These are phyloP conservation scores for Paramecium sonneborni DNA, from an alignment of 73 alveolate species.

Conservation along the genomic window DNA sequence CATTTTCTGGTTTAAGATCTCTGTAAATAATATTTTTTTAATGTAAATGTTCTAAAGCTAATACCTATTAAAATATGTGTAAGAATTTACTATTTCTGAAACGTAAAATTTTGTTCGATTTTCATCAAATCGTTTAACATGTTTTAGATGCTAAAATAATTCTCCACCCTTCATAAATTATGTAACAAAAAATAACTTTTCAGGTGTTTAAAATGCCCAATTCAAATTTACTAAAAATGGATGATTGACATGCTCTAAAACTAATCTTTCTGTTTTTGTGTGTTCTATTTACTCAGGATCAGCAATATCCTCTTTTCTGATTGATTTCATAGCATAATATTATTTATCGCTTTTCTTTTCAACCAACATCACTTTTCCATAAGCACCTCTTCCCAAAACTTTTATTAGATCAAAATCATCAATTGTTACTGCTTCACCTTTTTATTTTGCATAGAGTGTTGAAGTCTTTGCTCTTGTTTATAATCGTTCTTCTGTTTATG, in stretches of 20 bases:
- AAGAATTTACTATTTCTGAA: conserved; percentile 70
- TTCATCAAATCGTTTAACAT: conserved; percentile 77
- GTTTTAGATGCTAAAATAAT: conserved; percentile 79
- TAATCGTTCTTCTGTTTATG: conserved; percentile 57
- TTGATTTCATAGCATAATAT: conserved; percentile 82
- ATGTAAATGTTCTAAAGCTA: conserved; percentile 83
- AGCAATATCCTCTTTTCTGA: conserved; percentile 84
- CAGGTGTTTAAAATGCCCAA: conserved; percentile 84
- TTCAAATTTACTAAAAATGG: conserved; percentile 86
- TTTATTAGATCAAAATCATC: conserved; percentile 79
- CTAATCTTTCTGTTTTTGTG: conserved; percentile 89
- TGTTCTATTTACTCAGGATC: conserved; percentile 92
- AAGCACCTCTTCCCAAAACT: conserved; percentile 84
- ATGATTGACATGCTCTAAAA: conserved; percentile 87
- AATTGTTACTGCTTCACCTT: conserved; percentile 63
- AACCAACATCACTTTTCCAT: conserved; percentile 83
- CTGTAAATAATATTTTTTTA: conserved; percentile 77
- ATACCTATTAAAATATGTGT: background rate
- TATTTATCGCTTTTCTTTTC: conserved; percentile 70
- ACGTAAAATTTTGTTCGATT: conserved; percentile 78
- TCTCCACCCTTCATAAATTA: conserved; percentile 90
- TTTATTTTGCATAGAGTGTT: conserved; percentile 44
- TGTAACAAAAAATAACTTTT: conserved; percentile 89
- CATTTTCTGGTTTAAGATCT: conserved; percentile 88
- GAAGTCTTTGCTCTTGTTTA: conserved; percentile 61